phyloP scores from a whole-genome alignment of 805 yeast genomes.

The Diddensiella transvaalensis region DNA sequence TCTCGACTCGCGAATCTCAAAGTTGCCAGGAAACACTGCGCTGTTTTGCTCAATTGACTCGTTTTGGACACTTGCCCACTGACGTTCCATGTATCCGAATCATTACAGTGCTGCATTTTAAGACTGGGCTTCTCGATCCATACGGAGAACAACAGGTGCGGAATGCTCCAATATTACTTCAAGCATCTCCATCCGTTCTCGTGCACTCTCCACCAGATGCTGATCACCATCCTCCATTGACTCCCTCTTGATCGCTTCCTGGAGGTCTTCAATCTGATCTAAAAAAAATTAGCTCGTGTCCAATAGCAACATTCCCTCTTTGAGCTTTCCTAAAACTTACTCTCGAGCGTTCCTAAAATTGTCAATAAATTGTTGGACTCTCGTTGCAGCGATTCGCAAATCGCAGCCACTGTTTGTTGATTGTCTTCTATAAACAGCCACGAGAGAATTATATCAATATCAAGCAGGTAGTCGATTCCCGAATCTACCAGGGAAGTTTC shows the following conservation, averaged over 20 bases:
- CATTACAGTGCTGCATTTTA: neutral
- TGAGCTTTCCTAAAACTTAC: neutral
- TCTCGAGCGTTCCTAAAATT: neutral
- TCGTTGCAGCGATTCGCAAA: neutral
- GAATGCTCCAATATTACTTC: neutral
- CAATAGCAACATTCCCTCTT: too few species aligned
- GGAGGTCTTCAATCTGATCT: neutral
- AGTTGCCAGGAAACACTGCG: neutral
- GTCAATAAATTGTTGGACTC: neutral
- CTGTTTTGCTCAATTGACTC: neutral
- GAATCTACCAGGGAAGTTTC: conserved; percentile 10
- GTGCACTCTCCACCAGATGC: neutral
- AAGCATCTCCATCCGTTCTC: neutral
- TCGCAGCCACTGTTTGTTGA: neutral
- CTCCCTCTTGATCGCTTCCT: neutral
- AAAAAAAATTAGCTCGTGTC: neutral
- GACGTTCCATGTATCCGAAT: neutral
- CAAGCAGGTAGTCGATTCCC: conserved; percentile 2
- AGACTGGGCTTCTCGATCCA: neutral
- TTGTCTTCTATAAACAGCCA: neutral
- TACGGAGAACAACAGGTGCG: neutral
- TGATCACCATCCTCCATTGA: neutral
- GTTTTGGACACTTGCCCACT: neutral
- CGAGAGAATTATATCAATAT: neutral
- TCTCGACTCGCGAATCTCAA: neutral